Conservation (phyloP, 805 yeast genomes). For the Kazachstania psychrophila region DNA sequence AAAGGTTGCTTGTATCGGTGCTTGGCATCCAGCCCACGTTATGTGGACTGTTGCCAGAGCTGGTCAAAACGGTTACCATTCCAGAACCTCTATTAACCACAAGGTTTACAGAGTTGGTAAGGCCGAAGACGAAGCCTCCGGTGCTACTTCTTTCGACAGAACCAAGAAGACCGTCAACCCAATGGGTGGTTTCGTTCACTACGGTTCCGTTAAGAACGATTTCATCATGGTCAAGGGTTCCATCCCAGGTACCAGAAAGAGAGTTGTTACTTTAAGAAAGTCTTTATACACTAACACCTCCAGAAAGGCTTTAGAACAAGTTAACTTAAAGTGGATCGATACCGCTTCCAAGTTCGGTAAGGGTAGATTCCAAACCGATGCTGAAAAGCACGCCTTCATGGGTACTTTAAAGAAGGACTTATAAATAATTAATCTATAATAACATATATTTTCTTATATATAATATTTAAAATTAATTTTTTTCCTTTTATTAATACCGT, state of each 20-base stretch:
- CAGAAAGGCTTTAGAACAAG: constrained; percentile 95
- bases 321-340: constrained; percentile 98
- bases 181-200: constrained; percentile 99
- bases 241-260: constrained; percentile 99
- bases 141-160: constrained; percentile 97
- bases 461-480: constrained; percentile 2
- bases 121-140: constrained; percentile 89
- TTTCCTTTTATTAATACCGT: neutral
- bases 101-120: constrained; percentile 98
- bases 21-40: constrained; percentile 99
- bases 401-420: constrained; percentile 99
- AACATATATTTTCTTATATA: neutral
- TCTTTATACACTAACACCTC: constrained; percentile 95
- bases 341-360: constrained; percentile 99
- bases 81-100: constrained; percentile 99
- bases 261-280: constrained; percentile 98
- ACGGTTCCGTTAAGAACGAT: constrained; percentile 97
- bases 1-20: constrained; percentile 99
- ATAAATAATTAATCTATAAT: constrained; percentile 29
- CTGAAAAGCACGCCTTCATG: constrained; percentile 99
- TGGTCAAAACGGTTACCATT: constrained; percentile 99
- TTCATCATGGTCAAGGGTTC: constrained; percentile 97
- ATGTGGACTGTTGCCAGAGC: constrained; percentile 99
- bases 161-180: constrained; percentile 99
- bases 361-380: constrained; percentile 99